Evolutionary conservation across 139 green algal species (phyloP), one percentile per base, ranked within the genome.

Genomic region (Picochlorum sp.): DNA sequence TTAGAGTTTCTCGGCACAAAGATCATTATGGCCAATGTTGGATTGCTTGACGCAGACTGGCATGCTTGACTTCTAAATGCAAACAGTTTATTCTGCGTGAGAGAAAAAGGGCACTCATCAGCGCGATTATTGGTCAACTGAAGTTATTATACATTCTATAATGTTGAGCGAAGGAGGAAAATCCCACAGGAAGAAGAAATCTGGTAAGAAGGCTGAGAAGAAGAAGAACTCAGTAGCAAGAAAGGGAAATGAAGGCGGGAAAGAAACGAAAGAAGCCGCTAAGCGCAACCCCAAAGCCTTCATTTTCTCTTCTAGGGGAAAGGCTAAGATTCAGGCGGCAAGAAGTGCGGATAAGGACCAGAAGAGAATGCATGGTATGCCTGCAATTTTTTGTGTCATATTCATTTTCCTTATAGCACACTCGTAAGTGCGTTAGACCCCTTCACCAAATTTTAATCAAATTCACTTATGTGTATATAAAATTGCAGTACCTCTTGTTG

Each of bases 321-420:
- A 78, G 50, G 87, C 90, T 31, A 87, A 86, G 63, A 59, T 70
- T 18, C 64, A 77, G 49, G 59, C 61, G 1, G 75, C 83, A 1
- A 67, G 89, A 20, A 85, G 62, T 3, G 86, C 83, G 18, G 92
- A 98, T 61, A 83, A 85, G 57, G 87, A 96, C 53, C 91, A 98
- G 75, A 68, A 73, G 14, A 73, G 86, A 20, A 76, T 97, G 68
- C 92, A 97, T 60, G 82, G n/a, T n/a, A n/a, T n/a, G n/a, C n/a
- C n/a, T n/a, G n/a, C 81, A n/a, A n/a, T n/a, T n/a, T n/a, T 9
- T 30, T 41, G 12, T 9, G 10, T 55, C 9, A 30, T 29, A 22
- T 39, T 20, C 54, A 37, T 5, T 8, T 29, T 35, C 25, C 8
- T 20, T 29, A 6, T 14, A n/a, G n/a, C n/a, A n/a, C n/a, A n/a